Conservation (phyloP, 495 filamentous ascomycete genomes). For the Trichoderma gamsii region DNA sequence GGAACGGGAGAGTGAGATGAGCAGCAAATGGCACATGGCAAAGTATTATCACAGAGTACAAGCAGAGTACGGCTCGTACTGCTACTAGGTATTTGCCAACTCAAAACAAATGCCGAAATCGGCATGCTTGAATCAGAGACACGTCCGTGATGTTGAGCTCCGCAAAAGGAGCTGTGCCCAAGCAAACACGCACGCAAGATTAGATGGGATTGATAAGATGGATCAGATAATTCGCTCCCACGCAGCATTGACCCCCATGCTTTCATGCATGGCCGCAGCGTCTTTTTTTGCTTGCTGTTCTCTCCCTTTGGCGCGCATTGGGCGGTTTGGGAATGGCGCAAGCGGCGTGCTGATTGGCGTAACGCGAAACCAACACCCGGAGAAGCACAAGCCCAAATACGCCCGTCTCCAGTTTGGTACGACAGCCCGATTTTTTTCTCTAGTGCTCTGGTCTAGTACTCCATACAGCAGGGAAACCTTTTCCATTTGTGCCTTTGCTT, state of each 20-base stretch:
- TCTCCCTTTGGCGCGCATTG: not conserved
- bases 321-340: conserved; percentile 1
- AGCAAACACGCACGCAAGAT: not conserved
- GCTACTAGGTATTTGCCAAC: not conserved
- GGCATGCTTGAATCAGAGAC: not conserved
- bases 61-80: too few relatives aligned
- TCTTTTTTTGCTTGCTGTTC: not conserved
- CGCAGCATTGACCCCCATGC: not conserved
- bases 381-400: not conserved
- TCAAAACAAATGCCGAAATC: not conserved
- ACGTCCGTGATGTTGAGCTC: not conserved
- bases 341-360: not conserved
- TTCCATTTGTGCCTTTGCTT: too few relatives aligned
- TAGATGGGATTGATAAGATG: conserved; percentile 18
- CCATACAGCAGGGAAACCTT: too few relatives aligned
- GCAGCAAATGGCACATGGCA: not conserved
- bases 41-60: not conserved
- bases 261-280: not conserved
- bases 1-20: not conserved
- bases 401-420: not conserved
- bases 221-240: conserved; percentile 8
- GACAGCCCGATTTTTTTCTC: not conserved
- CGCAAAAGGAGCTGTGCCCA: not conserved
- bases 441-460: too few relatives aligned
- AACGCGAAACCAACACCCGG: not conserved